Evolutionary conservation across 306 rosid genomes (phyloP).

Genomic region (Inga leiocalycina): DNA sequence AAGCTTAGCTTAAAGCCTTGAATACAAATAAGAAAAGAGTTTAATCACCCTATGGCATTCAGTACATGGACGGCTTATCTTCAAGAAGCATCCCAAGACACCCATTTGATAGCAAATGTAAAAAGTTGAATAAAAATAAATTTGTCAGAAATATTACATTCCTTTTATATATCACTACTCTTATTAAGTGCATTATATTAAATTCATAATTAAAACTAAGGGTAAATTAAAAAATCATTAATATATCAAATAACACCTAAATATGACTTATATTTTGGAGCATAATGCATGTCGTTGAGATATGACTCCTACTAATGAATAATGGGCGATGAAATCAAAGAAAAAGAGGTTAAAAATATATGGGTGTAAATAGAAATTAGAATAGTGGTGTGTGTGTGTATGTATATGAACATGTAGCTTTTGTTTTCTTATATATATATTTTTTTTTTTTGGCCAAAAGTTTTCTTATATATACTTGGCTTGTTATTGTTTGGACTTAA

Average conservation of each 20-base stretch:
- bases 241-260: no score
- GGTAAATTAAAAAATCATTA: no score
- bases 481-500: constrained; percentile 15
- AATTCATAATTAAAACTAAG: background rate
- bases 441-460: no score
- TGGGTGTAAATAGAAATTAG: background rate
- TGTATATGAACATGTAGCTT: background rate
- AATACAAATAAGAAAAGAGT: no score
- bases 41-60: no score
- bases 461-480: background rate
- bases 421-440: background rate
- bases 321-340: no score
- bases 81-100: no score
- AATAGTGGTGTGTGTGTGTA: background rate
- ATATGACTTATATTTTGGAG: background rate
- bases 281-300: background rate
- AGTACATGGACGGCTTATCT: no score
- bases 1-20: no score
- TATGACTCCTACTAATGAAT: background rate
- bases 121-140: background rate
- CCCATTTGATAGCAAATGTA: background rate
- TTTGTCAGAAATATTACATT: no score
- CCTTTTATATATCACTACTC: background rate
- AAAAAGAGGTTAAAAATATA: background rate
- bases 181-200: no score